Base-by-base conservation (phyloP, 2,329 filamentous ascomycete species). In the Dactylellina sp. region DNA sequence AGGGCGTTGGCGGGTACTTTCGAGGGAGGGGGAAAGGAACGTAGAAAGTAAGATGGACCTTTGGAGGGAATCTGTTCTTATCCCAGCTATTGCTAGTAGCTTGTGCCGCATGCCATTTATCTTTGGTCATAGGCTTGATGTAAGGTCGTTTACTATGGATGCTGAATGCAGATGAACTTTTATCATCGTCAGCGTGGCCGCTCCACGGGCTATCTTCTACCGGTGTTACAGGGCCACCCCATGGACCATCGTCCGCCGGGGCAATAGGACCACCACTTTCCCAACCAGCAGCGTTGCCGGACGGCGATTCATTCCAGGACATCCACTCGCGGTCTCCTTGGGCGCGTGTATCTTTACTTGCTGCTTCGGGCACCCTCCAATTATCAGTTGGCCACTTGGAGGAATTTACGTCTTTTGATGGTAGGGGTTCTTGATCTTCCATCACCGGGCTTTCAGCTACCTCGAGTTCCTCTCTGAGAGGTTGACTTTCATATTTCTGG, bases 1-100 rank as follows among this genome's bases (percentile, higher is more conserved):
- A 35, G 0, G 60, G 60, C 1, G 68, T 61, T 5, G 68, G 68
- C 11, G 68, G 68, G 40, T 50, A 61, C 24, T 42, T 52, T 47
- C 46, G 68, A 7, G 68, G 68, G 1, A 72, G 60, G n/a, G 55
- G 28, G 20, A 65, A 72, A 7, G 53, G 46, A 4, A 14, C 25
- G n/a, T 65, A 72, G 47, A 72, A 72, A 7, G 68, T 72, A 4
- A 72, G 39, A 14, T 72, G 68, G 7, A 72, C 46, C 28, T 72
- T 72, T 16, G 55, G 55, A 28, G 68, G 60, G 35, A 49, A 65
- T 44, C 46, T 60, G n/a, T 0, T 20, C 28, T 65, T 72, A 7
- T 65, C 25, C 60, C 60, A 61, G 20, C 6, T n/a, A 18, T 65
- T 65, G 7, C 11, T 14, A 20, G 5, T 42, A 39, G 42, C 52